Base-by-base conservation (phyloP, 257 asterid species). In the Solanum clarkiae region DNA sequence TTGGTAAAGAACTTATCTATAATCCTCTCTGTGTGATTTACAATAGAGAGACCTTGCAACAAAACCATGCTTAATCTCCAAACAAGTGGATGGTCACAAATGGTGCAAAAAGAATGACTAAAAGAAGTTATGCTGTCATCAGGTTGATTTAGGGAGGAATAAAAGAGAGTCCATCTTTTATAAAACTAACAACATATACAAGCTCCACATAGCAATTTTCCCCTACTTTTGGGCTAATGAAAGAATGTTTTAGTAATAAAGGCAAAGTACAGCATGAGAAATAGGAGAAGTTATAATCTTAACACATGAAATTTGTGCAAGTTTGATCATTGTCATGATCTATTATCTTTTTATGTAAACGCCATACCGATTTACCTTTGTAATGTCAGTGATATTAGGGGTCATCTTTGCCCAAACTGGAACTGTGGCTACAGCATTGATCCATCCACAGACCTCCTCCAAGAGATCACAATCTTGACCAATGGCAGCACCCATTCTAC, bases 381-480 rank as follows among this genome's bases (percentile, higher is more conserved):
- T 88, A 54, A 96, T 94, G 83, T 94, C 99, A 22, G 98, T 96
- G 88, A 96, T 91, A 86, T 94, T 96, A 10, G 99, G 99, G 26
- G 99, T 96, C 99, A 96, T 96, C 92, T 96, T 94, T 65, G 99
- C 98, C 99, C 99, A 96, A 86, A 96, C 98, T 12, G 99, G 98
- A 68, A 96, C 94, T 1, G 95, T 93, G 55, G 99, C 98, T 88
- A 93, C 92, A 12, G 90, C 98, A 88, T 94, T 96, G 68, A 96
- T 90, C 99, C 99, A 96, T 68, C 95, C 97, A 74, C 97, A 92
- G 36, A 96, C 94, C 87, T 96, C 99, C 89, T 94, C 99, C 90
- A 96, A 84, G 86, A 96, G 89, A 1, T 85, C 95, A 88, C 99
- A 96, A 85, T 96, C 98, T 90, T 96, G 99, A 51, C 99, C 99